These are phyloP conservation scores for Mrakia hoshinonis DNA, from an alignment of 768 basidiomycete species.

Conservation along the genomic window DNA sequence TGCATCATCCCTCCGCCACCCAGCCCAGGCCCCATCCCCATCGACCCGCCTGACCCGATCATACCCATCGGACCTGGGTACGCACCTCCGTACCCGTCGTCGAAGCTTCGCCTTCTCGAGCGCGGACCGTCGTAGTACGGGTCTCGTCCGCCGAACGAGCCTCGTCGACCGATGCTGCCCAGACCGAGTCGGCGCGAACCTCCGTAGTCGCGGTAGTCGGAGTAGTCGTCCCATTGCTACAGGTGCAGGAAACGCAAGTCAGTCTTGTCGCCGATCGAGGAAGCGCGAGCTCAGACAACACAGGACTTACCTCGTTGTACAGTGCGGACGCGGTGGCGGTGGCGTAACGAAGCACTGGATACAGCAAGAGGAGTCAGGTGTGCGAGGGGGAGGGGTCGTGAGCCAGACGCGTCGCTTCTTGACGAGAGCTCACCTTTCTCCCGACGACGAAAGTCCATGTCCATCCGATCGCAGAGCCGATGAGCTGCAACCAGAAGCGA, in stretches of 20 bases:
- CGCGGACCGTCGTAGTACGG: neutral
- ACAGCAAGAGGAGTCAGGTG: too few species aligned
- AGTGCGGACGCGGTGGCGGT: neutral
- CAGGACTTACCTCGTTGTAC: neutral
- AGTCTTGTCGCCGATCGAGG: neutral
- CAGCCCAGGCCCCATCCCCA: neutral
- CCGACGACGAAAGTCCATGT: neutral
- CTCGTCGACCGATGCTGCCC: neutral
- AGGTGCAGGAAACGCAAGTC: neutral
- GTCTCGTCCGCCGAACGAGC: neutral
- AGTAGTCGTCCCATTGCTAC: constrained; percentile 3
- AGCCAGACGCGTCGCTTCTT: too few species aligned
- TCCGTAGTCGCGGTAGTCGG: constrained; percentile 1
- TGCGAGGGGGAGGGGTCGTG: too few species aligned
- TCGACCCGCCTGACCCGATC: neutral
- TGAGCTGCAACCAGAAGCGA: neutral
- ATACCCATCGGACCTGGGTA: neutral
- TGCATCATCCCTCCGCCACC: neutral
- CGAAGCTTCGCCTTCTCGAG: neutral
- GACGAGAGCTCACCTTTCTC: neutral
- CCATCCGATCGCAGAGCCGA: neutral
- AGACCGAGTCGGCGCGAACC: neutral
- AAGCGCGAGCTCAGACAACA: neutral
- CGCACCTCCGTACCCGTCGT: constrained; percentile 2
- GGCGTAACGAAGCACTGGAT: neutral